phyloP scores from a whole-genome alignment of 257 asterid genomes.

The Coffea canephora region DNA sequence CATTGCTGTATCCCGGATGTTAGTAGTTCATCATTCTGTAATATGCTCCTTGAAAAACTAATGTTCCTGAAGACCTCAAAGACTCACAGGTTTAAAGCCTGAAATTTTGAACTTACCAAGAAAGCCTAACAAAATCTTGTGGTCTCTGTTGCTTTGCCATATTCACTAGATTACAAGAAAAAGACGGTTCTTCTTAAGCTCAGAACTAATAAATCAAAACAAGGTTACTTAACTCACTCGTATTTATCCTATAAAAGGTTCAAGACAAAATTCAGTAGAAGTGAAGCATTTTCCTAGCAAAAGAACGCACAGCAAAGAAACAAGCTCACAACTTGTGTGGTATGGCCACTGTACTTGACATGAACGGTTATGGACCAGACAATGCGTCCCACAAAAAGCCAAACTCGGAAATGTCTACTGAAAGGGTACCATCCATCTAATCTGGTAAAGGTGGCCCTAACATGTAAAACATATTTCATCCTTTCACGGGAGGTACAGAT shows the following conservation, averaged over 20 bases:
- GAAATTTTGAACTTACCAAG: no score
- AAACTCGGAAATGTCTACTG: no score
- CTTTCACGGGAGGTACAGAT: background rate
- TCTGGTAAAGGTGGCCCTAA: background rate
- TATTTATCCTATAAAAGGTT: background rate
- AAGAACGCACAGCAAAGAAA: no score
- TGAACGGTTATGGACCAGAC: background rate
- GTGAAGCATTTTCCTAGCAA: background rate
- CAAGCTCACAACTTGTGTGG: background rate
- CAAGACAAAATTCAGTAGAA: background rate
- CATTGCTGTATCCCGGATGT: no score
- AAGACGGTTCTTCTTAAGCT: background rate
- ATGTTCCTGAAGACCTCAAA: no score
- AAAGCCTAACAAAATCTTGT: background rate
- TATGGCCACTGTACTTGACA: background rate
- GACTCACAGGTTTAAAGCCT: no score
- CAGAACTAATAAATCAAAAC: background rate
- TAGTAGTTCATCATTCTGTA: no score
- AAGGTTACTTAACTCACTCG: background rate
- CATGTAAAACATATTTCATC: background rate
- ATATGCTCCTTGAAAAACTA: no score
- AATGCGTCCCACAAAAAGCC: background rate
- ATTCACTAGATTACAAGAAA: no score
- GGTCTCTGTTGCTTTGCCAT: no score
- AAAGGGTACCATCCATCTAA: background rate